Base-by-base conservation (phyloP, 2,329 filamentous ascomycete species). In the Ophiocordyceps australis region DNA sequence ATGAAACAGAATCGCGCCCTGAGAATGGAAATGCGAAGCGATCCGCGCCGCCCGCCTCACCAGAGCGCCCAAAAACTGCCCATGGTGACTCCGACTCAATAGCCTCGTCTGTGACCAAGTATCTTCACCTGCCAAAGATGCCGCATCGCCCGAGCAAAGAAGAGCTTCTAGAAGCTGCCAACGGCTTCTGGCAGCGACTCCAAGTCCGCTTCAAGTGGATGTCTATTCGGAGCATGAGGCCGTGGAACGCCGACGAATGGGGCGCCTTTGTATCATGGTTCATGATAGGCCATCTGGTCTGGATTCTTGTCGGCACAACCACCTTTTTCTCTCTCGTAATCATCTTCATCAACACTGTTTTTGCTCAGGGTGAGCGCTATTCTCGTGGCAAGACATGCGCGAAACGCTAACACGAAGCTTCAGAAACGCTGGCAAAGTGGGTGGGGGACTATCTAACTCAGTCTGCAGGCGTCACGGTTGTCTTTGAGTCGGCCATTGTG, bases 401-500 rank as follows among this genome's bases (percentile, higher is more conserved):
- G 17, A 7, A 7, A 19, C 10, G 17, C 12, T 5, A 16, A 17
- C 19, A 41, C 39, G 27, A 6, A 6, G 9, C 1, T 26, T 17
- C 33, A 79, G 89, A 98, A 69, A 92, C 81, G 4, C 59, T 98
- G 17, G 89, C 86, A 14, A 70, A 79, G 40, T 92, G 82, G 79
- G 69, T 95, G 25, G 89, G 89, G 11, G 91, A 94, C 49, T 94
- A 95, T 49, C 59, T 98, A 15, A 98, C 89, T 3, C 74, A 86
- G 43, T 93, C 85, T 12, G 89, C 85, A 7, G 89, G 89, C 5
- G 62, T 95, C 24, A 89, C 83, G 20, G 80, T 98, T 17, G 76
- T 98, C 28, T 98, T 98, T 46, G 89, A 98, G 52, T 94, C 82
- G 20, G 89, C 89, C 14, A 93, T 98, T 40, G 89, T 98, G 13